Evolutionary conservation across 1,139 yeast genomes (phyloP), one percentile per base, ranked within the genome.

Genomic region (Geotrichum macrosporum): DNA sequence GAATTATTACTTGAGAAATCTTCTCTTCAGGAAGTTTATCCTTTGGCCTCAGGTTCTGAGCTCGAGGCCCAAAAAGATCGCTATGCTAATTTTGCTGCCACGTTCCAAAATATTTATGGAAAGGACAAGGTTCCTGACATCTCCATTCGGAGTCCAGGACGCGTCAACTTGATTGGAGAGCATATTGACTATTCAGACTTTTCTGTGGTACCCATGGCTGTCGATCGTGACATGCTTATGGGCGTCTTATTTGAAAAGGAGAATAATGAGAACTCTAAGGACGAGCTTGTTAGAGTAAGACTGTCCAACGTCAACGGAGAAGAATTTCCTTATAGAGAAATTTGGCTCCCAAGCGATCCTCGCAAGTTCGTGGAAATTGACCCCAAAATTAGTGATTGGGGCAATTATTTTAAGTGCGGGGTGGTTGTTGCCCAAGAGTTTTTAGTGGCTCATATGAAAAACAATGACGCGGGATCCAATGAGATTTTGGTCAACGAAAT

Each of bases 121-220:
- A 18, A 4, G 2, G 40, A 31, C 19, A 56, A 56, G 9, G 41
- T 42, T 10, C 74, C 78, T 4, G 67, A 67, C 24, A 76, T 78
- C 56, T 62, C 76, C 39, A 69, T 81, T 35, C 71, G 88, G 50
- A 76, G 85, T 15, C 89, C 89, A 3, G 89, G 89, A 34, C 69
- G 89, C 57, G 89, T 82, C 50, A 82, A 82, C 62, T 67, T 82
- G 53, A 80, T 82, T 52, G 89, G 89, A 34, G 89, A 82, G 55
- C 89, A 82, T 60, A 77, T 82, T 49, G 89, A 82, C 66, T 82
- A 81, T 61, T 76, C 79, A 52, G 74, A 75, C 59, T 82, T 79
- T 60, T 74, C 85, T 2, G 84, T 80, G 13, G 70, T 82, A 56
- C 89, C 89, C n/a, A 77, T 82, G 81, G 87, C 89, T 6, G 78